Conservation (phyloP, 306 rosid genomes). For the Inga leiocalycina region DNA sequence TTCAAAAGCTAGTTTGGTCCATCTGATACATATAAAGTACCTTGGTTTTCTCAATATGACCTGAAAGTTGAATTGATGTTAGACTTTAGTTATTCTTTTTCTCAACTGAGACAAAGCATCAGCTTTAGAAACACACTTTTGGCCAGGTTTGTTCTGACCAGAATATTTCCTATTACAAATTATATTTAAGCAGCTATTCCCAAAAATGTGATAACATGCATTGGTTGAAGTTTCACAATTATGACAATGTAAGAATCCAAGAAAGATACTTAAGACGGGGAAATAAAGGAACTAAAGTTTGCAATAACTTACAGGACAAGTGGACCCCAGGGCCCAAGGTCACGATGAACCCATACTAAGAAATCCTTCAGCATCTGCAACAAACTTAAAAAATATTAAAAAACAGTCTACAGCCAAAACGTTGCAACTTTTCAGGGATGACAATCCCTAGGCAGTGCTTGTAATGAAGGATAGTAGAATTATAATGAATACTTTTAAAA, state of each 20-base stretch:
- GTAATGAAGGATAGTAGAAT: constrained; percentile 1
- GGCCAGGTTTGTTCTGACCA: neutral
- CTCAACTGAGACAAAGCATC: neutral
- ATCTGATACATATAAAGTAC: neutral
- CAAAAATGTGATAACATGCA: constrained; percentile 1
- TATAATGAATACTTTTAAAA: neutral
- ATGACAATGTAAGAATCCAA: constrained; percentile 11
- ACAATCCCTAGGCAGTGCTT: constrained; percentile 24
- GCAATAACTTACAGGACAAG: constrained; percentile 65
- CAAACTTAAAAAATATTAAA: constrained; percentile 11
- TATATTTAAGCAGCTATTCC: neutral
- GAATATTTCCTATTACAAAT: neutral
- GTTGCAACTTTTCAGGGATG: neutral
- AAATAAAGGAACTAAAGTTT: neutral
- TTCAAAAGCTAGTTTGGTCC: constrained; percentile 6
- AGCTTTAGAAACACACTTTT: constrained; percentile 11
- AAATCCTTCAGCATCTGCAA: constrained; percentile 76
- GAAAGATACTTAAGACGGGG: neutral
- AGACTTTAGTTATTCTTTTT: neutral
- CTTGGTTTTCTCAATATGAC: neutral
- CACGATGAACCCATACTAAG: constrained; percentile 72
- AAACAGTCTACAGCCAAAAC: neutral
- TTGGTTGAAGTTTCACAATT: neutral
- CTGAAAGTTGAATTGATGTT: constrained; percentile 1
- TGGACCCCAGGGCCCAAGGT: constrained; percentile 92